Conservation (phyloP, 2,329 filamentous ascomycete genomes). For the Ceratocystis colombiana region DNA sequence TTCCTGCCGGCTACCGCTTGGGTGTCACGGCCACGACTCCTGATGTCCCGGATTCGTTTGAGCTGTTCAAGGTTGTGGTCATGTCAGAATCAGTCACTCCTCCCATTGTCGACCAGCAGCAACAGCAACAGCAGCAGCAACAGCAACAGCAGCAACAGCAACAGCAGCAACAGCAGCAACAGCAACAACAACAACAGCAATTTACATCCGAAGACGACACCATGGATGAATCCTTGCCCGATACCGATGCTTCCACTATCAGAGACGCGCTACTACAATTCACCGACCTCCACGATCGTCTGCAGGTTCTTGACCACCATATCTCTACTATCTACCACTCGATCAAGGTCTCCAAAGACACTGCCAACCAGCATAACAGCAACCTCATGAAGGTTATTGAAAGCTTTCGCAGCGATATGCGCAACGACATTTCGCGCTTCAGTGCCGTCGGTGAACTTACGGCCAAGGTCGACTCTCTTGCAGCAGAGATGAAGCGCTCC, state of each 20-base stretch:
- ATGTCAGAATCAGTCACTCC: conserved; percentile 44
- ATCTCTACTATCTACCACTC: conserved; percentile 52
- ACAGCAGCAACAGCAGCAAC: conserved; percentile 32
- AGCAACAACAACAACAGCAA: conserved; percentile 30
- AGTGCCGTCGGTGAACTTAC: conserved; percentile 39
- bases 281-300: conserved; percentile 70
- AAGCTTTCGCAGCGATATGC: conserved; percentile 40
- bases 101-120: conserved; percentile 28
- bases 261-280: conserved; percentile 55
- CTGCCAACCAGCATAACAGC: conserved; percentile 47
- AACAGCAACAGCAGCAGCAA: conserved; percentile 31
- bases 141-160: conserved; percentile 32
- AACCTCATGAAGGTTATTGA: conserved; percentile 38
- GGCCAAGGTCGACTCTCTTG: conserved; percentile 42
- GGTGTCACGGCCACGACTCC: conserved; percentile 81
- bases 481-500: conserved; percentile 50
- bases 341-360: conserved; percentile 41
- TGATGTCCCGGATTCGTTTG: conserved; percentile 88
- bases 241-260: conserved; percentile 41
- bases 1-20: conserved; percentile 74
- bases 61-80: conserved; percentile 77
- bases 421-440: conserved; percentile 37
- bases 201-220: conserved; percentile 26
- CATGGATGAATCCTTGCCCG: conserved; percentile 39
- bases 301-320: conserved; percentile 64